Percentiles rank a stretch among this genome's conserved stretches.
phyloP scores from a whole-genome alignment of 2,329 filamentous ascomycete genomes.

The Hymenoscyphus occultus region DNA sequence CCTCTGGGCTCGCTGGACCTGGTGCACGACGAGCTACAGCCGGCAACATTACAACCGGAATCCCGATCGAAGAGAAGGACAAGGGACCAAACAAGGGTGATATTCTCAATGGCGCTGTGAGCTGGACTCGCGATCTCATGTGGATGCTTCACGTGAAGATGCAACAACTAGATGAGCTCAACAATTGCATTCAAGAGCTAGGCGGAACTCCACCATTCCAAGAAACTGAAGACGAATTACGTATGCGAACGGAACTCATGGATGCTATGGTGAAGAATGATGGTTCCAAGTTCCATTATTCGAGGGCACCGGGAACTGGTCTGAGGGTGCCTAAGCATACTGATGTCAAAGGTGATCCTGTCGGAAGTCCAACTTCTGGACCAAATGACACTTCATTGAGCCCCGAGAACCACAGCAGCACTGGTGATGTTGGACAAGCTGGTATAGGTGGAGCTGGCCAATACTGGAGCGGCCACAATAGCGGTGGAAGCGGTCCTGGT shows the following conservation, averaged over 20 bases:
- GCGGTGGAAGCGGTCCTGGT: conserved; percentile 66
- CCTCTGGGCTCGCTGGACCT: conserved; percentile 82
- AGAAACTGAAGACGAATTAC: conserved; percentile 84
- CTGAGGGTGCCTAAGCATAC: conserved; percentile 91
- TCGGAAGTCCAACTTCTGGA: conserved; percentile 48
- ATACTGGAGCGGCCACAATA: conserved; percentile 68
- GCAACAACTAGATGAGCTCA: conserved; percentile 83
- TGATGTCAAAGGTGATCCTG: conserved; percentile 78
- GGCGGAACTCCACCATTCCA: conserved; percentile 78
- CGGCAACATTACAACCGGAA: conserved; percentile 85
- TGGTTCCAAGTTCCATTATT: conserved; percentile 71
- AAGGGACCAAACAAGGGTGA: conserved; percentile 99
- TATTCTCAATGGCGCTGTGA: conserved; percentile 93
- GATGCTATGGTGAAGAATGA: conserved; percentile 84
- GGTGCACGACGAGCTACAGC: conserved; percentile 74
- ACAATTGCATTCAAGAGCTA: conserved; percentile 68
- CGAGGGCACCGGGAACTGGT: conserved; percentile 76
- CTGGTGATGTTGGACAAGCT: conserved; percentile 30
- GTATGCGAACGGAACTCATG: conserved; percentile 91
- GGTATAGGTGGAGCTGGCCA: conserved; percentile 41
- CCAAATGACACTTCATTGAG: conserved; percentile 47
- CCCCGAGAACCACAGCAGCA: conserved; percentile 42
- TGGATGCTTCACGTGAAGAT: conserved; percentile 91
- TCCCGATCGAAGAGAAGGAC: conserved; percentile 95
- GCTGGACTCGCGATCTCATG: conserved; percentile 97